These are phyloP conservation scores for Fraxinus pennsylvanica DNA, from an alignment of 257 asterid species.

Conservation along the genomic window DNA sequence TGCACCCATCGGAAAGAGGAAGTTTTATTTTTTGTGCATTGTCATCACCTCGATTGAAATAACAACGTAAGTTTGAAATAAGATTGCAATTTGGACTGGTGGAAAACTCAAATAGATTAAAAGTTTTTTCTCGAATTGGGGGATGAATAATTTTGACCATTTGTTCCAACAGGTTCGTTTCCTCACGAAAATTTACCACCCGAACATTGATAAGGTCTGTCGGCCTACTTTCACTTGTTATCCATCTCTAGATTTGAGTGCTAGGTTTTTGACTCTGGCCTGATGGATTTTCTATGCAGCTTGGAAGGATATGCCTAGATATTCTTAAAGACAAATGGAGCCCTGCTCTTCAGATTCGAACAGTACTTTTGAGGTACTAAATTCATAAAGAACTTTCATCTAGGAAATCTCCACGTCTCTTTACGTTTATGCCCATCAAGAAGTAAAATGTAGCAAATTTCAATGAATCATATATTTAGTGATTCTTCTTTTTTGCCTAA, in stretches of 20 bases:
- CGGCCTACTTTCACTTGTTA: constrained; percentile 16
- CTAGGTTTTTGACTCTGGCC: background rate
- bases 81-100: constrained; percentile 22
- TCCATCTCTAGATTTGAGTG: constrained; percentile 1
- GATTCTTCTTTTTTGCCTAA: background rate
- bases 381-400: background rate
- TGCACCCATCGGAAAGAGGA: background rate
- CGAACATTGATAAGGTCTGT: constrained; percentile 95
- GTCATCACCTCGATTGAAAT: constrained; percentile 9
- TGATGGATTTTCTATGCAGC: constrained; percentile 53
- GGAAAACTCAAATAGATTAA: constrained; percentile 15
- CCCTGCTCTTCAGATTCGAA: constrained; percentile 99
- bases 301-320: constrained; percentile 98
- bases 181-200: constrained; percentile 98
- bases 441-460: constrained; percentile 16
- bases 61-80: constrained; percentile 13
- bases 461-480: background rate
- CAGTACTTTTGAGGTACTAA: constrained; percentile 90
- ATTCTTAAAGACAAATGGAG: constrained; percentile 99
- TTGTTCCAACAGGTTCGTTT: constrained; percentile 80
- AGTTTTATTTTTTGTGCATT: background rate
- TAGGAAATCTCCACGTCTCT: background rate
- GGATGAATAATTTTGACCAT: constrained; percentile 26
- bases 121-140: constrained; percentile 24
- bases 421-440: background rate